Evolutionary conservation across 2,329 filamentous ascomycete genomes (phyloP).

Genomic region (Didymella pomorum): DNA sequence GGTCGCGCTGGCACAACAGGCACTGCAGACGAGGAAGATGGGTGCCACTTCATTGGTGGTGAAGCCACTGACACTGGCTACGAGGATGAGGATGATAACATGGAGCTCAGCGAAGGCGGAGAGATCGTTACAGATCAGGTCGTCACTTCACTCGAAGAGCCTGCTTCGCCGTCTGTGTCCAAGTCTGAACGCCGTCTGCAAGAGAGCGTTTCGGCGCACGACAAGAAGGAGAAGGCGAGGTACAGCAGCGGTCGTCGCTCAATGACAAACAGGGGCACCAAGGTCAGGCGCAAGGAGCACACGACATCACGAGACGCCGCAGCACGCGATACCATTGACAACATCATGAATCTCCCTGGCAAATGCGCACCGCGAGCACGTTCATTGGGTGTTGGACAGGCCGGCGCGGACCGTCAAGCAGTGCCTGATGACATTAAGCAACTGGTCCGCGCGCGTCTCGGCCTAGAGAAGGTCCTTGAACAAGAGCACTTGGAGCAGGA

Average conservation of each 20-base stretch:
- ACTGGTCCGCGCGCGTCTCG: background rate
- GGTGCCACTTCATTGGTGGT: constrained; percentile 2
- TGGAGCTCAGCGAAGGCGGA: constrained; percentile 26
- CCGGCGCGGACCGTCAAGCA: background rate
- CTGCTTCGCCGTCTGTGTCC: constrained; percentile 1
- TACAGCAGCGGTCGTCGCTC: background rate
- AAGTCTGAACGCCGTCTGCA: constrained; percentile 1
- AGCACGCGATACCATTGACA: background rate
- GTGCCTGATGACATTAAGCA: background rate
- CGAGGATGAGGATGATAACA: constrained; percentile 29
- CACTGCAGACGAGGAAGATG: background rate
- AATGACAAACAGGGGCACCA: background rate
- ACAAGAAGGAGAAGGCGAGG: constrained; percentile 4
- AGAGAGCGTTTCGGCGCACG: constrained; percentile 11
- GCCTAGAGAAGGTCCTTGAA: background rate
- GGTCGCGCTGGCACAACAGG: background rate
- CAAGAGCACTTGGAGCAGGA: background rate
- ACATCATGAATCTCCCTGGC: background rate
- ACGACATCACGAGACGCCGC: background rate
- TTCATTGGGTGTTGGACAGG: background rate
- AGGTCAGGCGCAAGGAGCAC: background rate
- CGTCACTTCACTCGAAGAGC: background rate
- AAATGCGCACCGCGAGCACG: background rate
- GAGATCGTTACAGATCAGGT: background rate
- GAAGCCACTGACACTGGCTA: constrained; percentile 24